Base-by-base conservation (phyloP, 441 rosid species). In the Monsonia emarginata region DNA sequence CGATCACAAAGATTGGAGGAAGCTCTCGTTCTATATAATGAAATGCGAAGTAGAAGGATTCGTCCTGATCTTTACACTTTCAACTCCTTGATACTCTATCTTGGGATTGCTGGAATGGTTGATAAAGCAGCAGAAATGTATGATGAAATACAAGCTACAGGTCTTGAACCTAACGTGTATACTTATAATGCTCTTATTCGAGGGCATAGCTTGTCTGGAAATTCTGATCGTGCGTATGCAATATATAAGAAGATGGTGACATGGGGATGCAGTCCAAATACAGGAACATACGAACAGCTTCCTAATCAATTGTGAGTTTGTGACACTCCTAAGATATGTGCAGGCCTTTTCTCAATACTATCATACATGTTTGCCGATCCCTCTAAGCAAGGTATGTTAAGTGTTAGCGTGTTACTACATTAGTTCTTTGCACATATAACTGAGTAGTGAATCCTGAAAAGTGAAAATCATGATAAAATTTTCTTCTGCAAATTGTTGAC, bases 121-220 rank as follows among this genome's bases (percentile, higher is more conserved):
- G 90, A 88, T 65, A 79, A 83, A 76, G 91, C 95, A 1, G 80
- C 73, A 64, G 78, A 82, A 73, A 75, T 90, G 70, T 90, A 78
- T 13, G 81, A 83, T 38, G 92, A 90, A 70, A 72, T 93, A 34
- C 88, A 78, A 69, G 67, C 46, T 25, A 70, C 68, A 10, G 97
- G 97, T 81, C 86, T 88, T 62, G 78, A 88, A 73, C 96, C 97
- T n/a, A 84, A 82, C 76, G 95, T 93, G 36, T 84, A 80, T 81
- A 93, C 98, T 16, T 93, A 87, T 65, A 93, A 90, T 73, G 88
- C 97, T 56, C 88, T 93, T 40, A 90, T 93, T 61, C 86, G 91
- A 38, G 95, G 88, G 54, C 84, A 84, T 74, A 87, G 88, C 68
- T 69, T 70, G 68, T 87, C 96, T 0, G 97, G 97, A 65, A 81